phyloP scores from a whole-genome alignment of 257 asterid species.

The Avicennia marina region DNA sequence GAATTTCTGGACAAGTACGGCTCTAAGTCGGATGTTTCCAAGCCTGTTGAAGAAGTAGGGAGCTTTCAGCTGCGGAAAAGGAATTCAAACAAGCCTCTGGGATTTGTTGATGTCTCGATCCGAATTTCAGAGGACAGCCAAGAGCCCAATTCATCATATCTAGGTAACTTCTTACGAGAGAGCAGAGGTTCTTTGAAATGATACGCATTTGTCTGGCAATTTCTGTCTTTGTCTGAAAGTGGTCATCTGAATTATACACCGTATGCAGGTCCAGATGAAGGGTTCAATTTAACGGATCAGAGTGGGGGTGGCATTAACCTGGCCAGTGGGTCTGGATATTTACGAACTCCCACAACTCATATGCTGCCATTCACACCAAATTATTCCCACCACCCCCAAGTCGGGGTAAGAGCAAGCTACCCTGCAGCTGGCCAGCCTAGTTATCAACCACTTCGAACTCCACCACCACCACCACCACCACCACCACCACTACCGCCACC shows the following conservation, averaged over 20 bases:
- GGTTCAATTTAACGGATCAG: constrained; percentile 30
- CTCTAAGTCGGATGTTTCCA: constrained; percentile 31
- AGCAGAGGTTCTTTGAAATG: too few species aligned
- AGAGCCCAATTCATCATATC: constrained; percentile 33
- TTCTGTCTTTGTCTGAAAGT: too few species aligned
- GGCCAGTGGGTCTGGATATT: constrained; percentile 27
- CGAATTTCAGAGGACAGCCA: constrained; percentile 58
- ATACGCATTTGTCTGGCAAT: too few species aligned
- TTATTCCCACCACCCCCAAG: constrained; percentile 27
- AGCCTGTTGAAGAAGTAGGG: constrained; percentile 72
- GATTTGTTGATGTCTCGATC: constrained; percentile 68
- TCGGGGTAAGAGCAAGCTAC: constrained; percentile 24
- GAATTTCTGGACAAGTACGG: constrained; percentile 67
- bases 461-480: constrained; percentile 23
- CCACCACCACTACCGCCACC: constrained; percentile 53
- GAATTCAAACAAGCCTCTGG: constrained; percentile 59
- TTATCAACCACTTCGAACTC: too few species aligned
- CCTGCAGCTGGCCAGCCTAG: too few species aligned
- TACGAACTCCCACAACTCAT: constrained; percentile 25
- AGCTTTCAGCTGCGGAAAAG: constrained; percentile 76
- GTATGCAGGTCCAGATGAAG: constrained; percentile 47
- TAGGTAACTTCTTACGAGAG: neutral
- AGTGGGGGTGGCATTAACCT: constrained; percentile 27
- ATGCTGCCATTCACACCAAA: constrained; percentile 2
- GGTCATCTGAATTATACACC: too few species aligned